Base-by-base conservation (phyloP, 2,329 filamentous ascomycete genomes). In the Cladosporium sp. region DNA sequence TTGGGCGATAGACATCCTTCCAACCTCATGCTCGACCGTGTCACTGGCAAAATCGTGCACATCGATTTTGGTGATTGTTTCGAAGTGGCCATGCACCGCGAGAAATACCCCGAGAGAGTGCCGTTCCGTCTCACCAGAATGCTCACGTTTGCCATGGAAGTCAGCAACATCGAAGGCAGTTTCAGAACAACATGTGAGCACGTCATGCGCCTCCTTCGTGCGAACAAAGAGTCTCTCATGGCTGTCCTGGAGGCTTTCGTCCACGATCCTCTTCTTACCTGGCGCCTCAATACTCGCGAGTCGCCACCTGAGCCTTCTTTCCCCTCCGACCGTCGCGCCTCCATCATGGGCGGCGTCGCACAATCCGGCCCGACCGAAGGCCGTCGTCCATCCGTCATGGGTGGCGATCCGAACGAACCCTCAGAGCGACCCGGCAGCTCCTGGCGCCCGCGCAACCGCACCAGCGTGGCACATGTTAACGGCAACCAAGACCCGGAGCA, bases 1-100 rank as follows among this genome's bases (percentile, higher is more conserved):
- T 77, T 99, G 12, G 93, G 93, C 49, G 93, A 99, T 72, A 85
- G 94, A 41, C 93, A 99, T 71, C 94, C 94, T 32, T 96, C 90
- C 53, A 99, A 99, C 69, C 74, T 99, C 63, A 94, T 98, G 86
- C 84, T 99, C 35, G 93, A 98, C 69, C 86, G 90, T 33, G 83
- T 94, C 54, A 97, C 92, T 1, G 93, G 93, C 65, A 95, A 95
- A 74, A 93, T 98, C 55, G 85, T 98, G 57, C 93, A 99, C 67
- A 97, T 98, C 61, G 93, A 99, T 75, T 98, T 98, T 63, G 94
- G 93, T 60, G 93, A 98, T 72, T 99, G 93, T 68, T 99, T 99
- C 72, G 93, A 99, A 69, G 89, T 98, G 47, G 93, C 94, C 20
- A 98, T 96, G 91, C 94, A 98, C 73, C 87, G 94, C 59, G 94